Percentiles rank a stretch among this genome's conserved stretches.
phyloP scores from a whole-genome alignment of 2,329 filamentous ascomycete genomes.

The Cladobotryum mycophilum region DNA sequence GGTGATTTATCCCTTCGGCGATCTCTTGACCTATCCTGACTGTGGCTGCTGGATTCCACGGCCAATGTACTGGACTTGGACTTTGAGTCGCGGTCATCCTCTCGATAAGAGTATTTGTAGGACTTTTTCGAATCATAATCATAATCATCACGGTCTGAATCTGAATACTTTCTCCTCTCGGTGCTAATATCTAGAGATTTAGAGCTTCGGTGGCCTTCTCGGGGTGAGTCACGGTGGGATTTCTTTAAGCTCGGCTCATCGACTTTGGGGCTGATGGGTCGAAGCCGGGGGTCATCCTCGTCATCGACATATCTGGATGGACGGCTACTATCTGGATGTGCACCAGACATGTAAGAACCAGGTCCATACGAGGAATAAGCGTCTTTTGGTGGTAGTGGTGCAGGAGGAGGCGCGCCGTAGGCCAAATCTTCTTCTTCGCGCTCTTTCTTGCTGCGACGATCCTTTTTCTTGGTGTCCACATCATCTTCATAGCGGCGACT shows the following conservation, averaged over 20 bases:
- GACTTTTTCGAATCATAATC: neutral
- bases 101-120: conserved; percentile 17
- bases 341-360: conserved; percentile 21
- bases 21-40: conserved; percentile 29
- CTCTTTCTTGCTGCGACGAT: conserved; percentile 17
- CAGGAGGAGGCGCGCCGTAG: conserved; percentile 36
- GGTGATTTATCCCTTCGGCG: conserved; percentile 25
- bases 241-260: conserved; percentile 17
- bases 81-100: conserved; percentile 28
- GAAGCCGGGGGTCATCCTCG: conserved; percentile 11
- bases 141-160: conserved; percentile 9
- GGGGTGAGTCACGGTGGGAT: conserved; percentile 14
- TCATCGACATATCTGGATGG: neutral
- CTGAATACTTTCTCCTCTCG: conserved; percentile 5
- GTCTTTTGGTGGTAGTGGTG: conserved; percentile 17
- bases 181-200: conserved; percentile 2
- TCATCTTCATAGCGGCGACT: conserved; percentile 28
- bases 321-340: conserved; percentile 1
- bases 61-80: conserved; percentile 34
- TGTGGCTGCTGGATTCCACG: conserved; percentile 33
- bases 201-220: conserved; percentile 5
- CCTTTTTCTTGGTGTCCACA: conserved; percentile 22
- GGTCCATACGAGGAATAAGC: conserved; percentile 19
- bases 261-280: conserved; percentile 11
- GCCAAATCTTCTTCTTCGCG: conserved; percentile 42